Evolutionary conservation across 108 stramenopile species (phyloP), one percentile per base, ranked within the genome.

Genomic region (Nitzschia palea): DNA sequence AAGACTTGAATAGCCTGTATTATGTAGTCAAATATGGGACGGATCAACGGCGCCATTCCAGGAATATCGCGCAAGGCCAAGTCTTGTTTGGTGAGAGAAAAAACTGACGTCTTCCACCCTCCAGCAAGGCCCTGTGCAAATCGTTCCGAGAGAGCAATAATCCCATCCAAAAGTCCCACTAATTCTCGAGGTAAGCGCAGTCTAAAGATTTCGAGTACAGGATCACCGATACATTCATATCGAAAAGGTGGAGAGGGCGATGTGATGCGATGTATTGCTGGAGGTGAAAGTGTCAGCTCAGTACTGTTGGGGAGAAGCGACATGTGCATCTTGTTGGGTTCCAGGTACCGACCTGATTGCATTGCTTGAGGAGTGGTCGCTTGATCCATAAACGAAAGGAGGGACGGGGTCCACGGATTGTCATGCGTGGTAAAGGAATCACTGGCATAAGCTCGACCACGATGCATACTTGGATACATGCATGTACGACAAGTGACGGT

Each of bases 31-130:
- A 65, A 71, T 40, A 92, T 80, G 2, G 91, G 87, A 62, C 72
- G 64, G 8, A 79, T 56, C 18, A 68, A 70, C 25, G 65, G 57
- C 15, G 67, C 65, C 35, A 86, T 36, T 17, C 74, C 81, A 28
- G 87, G 87, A 65, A 89, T 80, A 31, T 89, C 86, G 26, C 65
- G 61, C 1, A 88, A 42, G 8, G 87, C 86, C 40, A 92, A 55
- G 67, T 92, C 91, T 54, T 85, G 86, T 57, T 87, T 83, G 15
- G 91, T 92, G 36, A 92, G 73, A 3, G 85, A 84, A 53, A 87
- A 92, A 29, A 92, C 62, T 4, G 86, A 62, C 10, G 90, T 91
- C 37, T 44, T 55, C 91, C 91, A 93, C 9, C 88, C 88, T 20
- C 43, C 27, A 10, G 73, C 47, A 29, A 77, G 70, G 22, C 68